Evolutionary conservation across 176 grass and related monocot genomes (phyloP), one percentile per base, ranked within the genome.

Genomic region (Aegilops speltoides): DNA sequence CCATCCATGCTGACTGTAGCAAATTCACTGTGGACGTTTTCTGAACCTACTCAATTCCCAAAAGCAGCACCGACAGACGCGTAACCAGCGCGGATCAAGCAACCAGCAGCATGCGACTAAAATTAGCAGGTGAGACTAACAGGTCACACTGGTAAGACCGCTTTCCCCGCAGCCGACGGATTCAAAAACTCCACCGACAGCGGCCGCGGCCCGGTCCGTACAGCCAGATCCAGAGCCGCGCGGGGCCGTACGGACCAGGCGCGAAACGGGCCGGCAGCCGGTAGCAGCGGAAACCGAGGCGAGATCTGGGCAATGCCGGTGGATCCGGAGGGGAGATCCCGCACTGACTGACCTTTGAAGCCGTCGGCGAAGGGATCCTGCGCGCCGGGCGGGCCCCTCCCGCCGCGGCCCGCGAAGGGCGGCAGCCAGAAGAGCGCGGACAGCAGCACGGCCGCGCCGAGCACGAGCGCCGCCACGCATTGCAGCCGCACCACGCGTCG

Each of bases 401-500:
- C 80, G 62, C 84, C 46, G 14, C 79, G 89, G 23, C 88, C 63
- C 11, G 80, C 54, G 78, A 98, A 94, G 3, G 96, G 96, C 66
- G 93, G 93, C 67, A 98, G 83, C 91, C 93, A 98, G 96, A 98
- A 98, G 57, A 94, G 38, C 34, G 90, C 96, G 15, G 93, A 95
- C 2, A 98, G 90, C 79, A 98, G 89, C 82, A 98, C 92, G 19
- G 91, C 91, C 0, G 81, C 37, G 32, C 93, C 93, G 5, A 98
- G 90, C 83, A 96, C 50, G 77, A 95, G 83, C 78, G 85, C 93
- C n/a, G 79, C 91, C 36, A 93, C 88, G 78, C 96, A 98, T 74
- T 89, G 90, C 73, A 84, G 89, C 64, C 86, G 68, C 24, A 88
- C 90, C 4, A 22, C 34, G 34, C 69, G 29, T 0, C 37, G 6